A percentile compares a stretch with the other conserved stretches of the same genome.
phyloP scores from a whole-genome alignment of 2,329 filamentous ascomycete genomes.

The Paracoccidioides lutzii region DNA sequence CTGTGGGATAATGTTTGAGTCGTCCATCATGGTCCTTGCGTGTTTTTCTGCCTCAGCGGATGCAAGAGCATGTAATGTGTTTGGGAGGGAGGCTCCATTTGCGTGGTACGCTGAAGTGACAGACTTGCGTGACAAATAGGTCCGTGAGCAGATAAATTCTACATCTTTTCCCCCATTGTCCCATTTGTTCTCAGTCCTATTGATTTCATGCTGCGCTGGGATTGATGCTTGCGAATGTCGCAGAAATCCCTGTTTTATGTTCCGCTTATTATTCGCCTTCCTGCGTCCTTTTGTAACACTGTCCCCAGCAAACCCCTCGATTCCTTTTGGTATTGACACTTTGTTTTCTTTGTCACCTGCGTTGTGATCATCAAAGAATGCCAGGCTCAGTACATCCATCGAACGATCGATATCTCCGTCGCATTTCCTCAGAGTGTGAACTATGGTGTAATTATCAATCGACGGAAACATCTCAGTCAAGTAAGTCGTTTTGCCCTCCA shows the following conservation, averaged over 20 bases:
- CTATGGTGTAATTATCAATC: slow-evolving; percentile 53
- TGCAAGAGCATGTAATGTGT: slow-evolving; percentile 44
- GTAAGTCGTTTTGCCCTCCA: slow-evolving; percentile 49
- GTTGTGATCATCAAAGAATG: slow-evolving; percentile 55
- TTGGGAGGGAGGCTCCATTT: slow-evolving; percentile 42
- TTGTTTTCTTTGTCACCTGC: slow-evolving; percentile 36
- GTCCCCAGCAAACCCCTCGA: slow-evolving; percentile 62
- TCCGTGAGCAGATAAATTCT: slow-evolving; percentile 46
- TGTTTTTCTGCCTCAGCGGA: slow-evolving; percentile 33
- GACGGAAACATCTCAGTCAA: slow-evolving; percentile 61
- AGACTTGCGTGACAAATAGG: slow-evolving; percentile 30
- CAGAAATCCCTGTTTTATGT: slow-evolving; percentile 18
- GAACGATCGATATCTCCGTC: slow-evolving; percentile 54
- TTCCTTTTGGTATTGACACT: slow-evolving; percentile 47
- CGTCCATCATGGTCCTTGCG: slow-evolving; percentile 23
- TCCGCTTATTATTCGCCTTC: slow-evolving; percentile 32
- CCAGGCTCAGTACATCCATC: slow-evolving; percentile 67
- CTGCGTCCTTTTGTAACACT: slow-evolving; percentile 28
- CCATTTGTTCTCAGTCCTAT: slow-evolving; percentile 42
- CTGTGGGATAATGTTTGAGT: slow-evolving; percentile 35
- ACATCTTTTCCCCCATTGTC: slow-evolving; percentile 44
- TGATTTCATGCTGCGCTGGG: slow-evolving; percentile 16
- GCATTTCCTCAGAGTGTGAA: slow-evolving; percentile 53
- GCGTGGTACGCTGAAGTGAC: slow-evolving; percentile 48
- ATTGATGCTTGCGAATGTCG: slow-evolving; percentile 8